A percentile compares a stretch with the other conserved stretches of the same genome.
Evolutionary conservation across 2,329 filamentous ascomycete genomes (phyloP).

Genomic region (Aspergillus flavus): DNA sequence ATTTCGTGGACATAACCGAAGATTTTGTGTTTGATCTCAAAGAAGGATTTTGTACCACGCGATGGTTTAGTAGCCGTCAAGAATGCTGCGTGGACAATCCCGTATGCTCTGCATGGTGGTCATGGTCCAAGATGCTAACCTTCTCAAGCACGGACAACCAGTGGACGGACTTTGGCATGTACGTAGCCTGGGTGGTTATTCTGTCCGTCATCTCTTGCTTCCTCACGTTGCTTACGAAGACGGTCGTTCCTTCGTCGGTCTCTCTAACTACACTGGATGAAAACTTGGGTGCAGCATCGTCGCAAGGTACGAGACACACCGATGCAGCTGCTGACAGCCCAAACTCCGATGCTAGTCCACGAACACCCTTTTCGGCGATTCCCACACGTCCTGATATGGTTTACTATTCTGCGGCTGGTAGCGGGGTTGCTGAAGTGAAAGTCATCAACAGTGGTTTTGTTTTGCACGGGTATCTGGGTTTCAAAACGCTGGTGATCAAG

Average conservation of each 20-base stretch:
- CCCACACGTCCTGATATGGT: constrained; percentile 69
- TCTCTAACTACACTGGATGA: constrained; percentile 88
- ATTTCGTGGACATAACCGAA: constrained; percentile 86
- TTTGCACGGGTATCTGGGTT: constrained; percentile 88
- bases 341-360: constrained; percentile 45
- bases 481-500: constrained; percentile 86
- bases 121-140: constrained; percentile 67
- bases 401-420: constrained; percentile 94
- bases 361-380: constrained; percentile 32
- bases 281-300: constrained; percentile 73
- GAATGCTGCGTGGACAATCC: constrained; percentile 61
- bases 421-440: constrained; percentile 94
- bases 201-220: constrained; percentile 74
- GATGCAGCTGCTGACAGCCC: constrained; percentile 46
- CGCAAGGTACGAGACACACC: constrained; percentile 49
- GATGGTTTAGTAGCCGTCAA: constrained; percentile 75
- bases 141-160: constrained; percentile 49
- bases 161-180: constrained; percentile 79
- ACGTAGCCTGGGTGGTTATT: constrained; percentile 69
- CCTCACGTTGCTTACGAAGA: constrained; percentile 87
- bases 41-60: constrained; percentile 75
- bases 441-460: constrained; percentile 98
- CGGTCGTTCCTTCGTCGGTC: constrained; percentile 85
- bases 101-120: constrained; percentile 61
- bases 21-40: constrained; percentile 86